Percentiles rank a stretch among this genome's conserved stretches.
Conservation (phyloP, 2,329 filamentous ascomycete species). For the Fusarium tanahbumbuense region DNA sequence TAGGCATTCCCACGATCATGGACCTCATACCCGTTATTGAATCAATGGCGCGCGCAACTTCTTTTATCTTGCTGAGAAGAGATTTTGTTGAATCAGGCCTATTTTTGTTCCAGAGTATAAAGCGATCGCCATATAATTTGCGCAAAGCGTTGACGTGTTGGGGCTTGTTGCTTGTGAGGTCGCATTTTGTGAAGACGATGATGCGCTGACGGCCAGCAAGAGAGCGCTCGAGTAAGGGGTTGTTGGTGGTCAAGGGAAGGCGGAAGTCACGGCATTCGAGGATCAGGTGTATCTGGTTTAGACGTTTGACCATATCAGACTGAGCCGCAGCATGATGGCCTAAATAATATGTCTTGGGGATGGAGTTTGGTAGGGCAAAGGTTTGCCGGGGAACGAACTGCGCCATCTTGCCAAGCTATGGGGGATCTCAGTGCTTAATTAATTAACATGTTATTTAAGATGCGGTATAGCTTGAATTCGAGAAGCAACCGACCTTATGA, state of each 20-base stretch:
- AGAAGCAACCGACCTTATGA: not conserved
- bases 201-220: conserved; percentile 79
- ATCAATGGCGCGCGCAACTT: conserved; percentile 52
- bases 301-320: conserved; percentile 83
- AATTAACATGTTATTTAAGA: conserved; percentile 5
- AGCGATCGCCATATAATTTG: conserved; percentile 50
- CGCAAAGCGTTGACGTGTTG: conserved; percentile 46
- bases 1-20: conserved; percentile 96
- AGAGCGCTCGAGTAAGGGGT: conserved; percentile 85
- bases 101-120: conserved; percentile 60
- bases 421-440: not conserved
- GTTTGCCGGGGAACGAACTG: conserved; percentile 77
- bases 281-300: conserved; percentile 85
- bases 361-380: conserved; percentile 78
- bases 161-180: conserved; percentile 68
- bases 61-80: conserved; percentile 55
- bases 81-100: conserved; percentile 49
- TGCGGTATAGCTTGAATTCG: not conserved
- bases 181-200: conserved; percentile 91
- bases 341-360: conserved; percentile 91
- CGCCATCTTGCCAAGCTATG: conserved; percentile 41
- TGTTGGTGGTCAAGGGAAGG: conserved; percentile 87
- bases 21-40: conserved; percentile 84
- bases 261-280: conserved; percentile 96
- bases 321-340: conserved; percentile 86